Base-by-base conservation (phyloP, 257 asterid genomes). In the Misopates orontium region DNA sequence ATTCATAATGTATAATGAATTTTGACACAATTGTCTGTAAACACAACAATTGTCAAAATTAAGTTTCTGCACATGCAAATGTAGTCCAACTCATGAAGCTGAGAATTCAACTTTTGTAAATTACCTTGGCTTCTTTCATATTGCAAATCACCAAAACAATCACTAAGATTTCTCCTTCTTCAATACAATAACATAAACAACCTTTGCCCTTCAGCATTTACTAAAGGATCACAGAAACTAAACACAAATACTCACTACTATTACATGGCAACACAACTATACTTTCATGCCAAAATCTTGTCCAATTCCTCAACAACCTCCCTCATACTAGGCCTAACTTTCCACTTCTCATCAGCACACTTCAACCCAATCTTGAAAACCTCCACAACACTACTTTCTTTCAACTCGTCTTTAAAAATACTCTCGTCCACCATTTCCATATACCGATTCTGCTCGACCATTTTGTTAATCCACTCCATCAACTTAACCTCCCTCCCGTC, bases 401-500 rank as follows among this genome's bases (percentile, higher is more conserved):
- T 60, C 0, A 86, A 60, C 19, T 50, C 89, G 47, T 74, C 82
- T 67, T 25, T 75, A 5, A 40, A 25, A 10, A 90, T 78, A 57
- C 76, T 49, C 15, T 69, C 75, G 73, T 87, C 97, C 66, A 90
- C 79, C 83, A 90, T 84, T 24, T 90, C 96, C 86, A 78, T 23
- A 15, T 75, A 78, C 69, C 79, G 60, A 0, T 68, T 67, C 57
- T 73, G 23, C 22, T 21, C 71, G 11, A 61, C 79, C 98, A 86
- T 86, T 16, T 32, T 54, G 4, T 42, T 40, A 12, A 86, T 67
- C 96, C 95, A 91, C 22, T 77, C 85, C 32, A 86, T 75, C 18
- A 91, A 62, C 82, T 95, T 77, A 17, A 82, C 80, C n/a, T 88
- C 95, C 73, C 17, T 78, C 19, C 95, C 90, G 11, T 84, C 86